Evolutionary conservation across 1,284 basidiomycete genomes (phyloP).

Genomic region (Tylopilus sp.): DNA sequence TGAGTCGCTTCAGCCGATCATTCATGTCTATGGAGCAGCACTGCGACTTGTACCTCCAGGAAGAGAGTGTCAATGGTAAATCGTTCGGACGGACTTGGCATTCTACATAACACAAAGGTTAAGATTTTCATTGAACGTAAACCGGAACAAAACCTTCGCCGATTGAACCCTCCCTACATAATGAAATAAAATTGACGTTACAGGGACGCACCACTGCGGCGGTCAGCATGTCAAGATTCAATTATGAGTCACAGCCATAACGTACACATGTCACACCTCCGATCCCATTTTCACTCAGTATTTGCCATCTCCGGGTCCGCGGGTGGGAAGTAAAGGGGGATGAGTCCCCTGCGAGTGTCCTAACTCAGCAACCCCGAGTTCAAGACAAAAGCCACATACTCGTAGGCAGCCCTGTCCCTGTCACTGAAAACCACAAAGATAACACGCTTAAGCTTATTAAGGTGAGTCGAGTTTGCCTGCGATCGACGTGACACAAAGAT

Average conservation of each 20-base stretch:
- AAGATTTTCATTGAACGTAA: neutral
- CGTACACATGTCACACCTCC: neutral
- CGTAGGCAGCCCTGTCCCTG: constrained; percentile 59
- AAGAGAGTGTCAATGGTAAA: no score
- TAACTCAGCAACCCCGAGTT: neutral
- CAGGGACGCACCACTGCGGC: neutral
- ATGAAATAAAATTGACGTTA: neutral
- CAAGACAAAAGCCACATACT: constrained; percentile 42
- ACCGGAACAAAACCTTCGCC: neutral
- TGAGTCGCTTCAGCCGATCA: no score
- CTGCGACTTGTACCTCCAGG: no score
- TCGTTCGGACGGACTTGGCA: no score
- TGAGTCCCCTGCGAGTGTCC: constrained; percentile 40
- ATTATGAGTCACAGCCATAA: neutral
- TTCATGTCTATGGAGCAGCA: no score
- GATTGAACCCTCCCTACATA: neutral
- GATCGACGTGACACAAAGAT: constrained; percentile 8
- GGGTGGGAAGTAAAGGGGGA: constrained; percentile 57
- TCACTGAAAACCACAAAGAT: constrained; percentile 72
- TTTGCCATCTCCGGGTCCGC: neutral
- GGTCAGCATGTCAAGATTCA: no score
- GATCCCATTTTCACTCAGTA: neutral
- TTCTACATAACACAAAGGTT: no score
- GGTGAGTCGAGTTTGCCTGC: neutral
- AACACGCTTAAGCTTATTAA: constrained; percentile 66